Evolutionary conservation across 2,329 filamentous ascomycete genomes (phyloP), one percentile per base, ranked within the genome.

Genomic region (Moelleriella libera): DNA sequence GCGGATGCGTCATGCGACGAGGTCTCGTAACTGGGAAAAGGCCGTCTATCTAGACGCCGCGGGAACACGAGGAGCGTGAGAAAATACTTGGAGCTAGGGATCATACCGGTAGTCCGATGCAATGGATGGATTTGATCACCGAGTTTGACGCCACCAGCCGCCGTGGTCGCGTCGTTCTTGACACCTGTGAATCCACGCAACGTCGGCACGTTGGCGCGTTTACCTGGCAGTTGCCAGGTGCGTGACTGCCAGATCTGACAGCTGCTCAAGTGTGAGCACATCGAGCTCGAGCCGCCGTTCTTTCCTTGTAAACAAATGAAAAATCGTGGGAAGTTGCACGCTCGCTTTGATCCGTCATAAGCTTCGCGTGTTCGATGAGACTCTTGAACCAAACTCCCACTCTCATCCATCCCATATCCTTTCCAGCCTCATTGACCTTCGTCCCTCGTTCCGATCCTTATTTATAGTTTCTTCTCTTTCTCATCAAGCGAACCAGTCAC

Each of bases 401-500:
- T 44, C 45, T 45, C 40, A 14, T 39, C 30, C 43, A 46, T 39
- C 32, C 39, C 45, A 45, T 50, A 51, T 49, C 30, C 21, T 47
- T 48, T 47, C 31, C 46, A 44, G 45, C 37, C 44, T 41, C 40
- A 37, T 44, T 44, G 43, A 45, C 43, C 39, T 32, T 41, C 45
- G 48, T 48, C 46, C 32, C 43, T 48, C 50, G 43, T 48, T 49
- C 32, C 43, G 50, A 40, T 47, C 44, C 48, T 46, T 48, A 44
- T 45, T 42, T 44, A 47, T 44, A 46, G 31, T 29, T 32, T 11
- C 40, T 49, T 47, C 34, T 43, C 47, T 49, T 43, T 45, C 49
- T 43, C 43, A 44, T 30, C 47, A 30, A 40, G 32, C 29, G 41
- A 29, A 30, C 30, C 50, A 51, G 42, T 43, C 43, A 28, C 37